A percentile compares a stretch with the other conserved stretches of the same genome.
Evolutionary conservation across 352 stramenopile genomes (phyloP).

Genomic region (Phytophthora meadii): DNA sequence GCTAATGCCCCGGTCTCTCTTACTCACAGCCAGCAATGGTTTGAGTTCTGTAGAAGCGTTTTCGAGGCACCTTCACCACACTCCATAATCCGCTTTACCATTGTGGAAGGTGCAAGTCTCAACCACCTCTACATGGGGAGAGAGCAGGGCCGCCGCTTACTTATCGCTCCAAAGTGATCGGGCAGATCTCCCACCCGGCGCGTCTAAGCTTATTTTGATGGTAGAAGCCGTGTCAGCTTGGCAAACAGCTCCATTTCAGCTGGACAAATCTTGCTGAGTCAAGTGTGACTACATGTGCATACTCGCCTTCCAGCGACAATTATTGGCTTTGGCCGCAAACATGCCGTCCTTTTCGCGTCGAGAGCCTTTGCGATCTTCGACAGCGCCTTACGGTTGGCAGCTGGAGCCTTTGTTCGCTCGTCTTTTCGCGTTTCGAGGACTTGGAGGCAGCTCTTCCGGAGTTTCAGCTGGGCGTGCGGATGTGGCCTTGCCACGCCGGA

Average conservation of each 20-base stretch:
- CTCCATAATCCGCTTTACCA: conserved; percentile 22
- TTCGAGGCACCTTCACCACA: conserved; percentile 4
- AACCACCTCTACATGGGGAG: conserved; percentile 27
- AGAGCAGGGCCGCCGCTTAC: conserved; percentile 24
- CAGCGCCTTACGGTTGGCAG: conserved; percentile 4
- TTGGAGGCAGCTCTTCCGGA: conserved; percentile 34
- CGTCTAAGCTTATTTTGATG: conserved; percentile 18
- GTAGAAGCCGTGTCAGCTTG: conserved; percentile 24
- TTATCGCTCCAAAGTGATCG: conserved; percentile 9
- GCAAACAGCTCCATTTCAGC: conserved; percentile 2
- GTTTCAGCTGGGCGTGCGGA: conserved; percentile 39
- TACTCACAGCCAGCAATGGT: conserved; percentile 9
- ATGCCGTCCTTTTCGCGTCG: conserved; percentile 21
- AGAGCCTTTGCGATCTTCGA: conserved; percentile 9
- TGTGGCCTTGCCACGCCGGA: conserved; percentile 29
- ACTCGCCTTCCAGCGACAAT: conserved; percentile 8
- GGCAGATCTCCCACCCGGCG: background rate
- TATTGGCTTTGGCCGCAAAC: conserved; percentile 19
- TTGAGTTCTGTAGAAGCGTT: conserved; percentile 29
- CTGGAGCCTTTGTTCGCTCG: conserved; percentile 20
- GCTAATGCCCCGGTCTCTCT: background rate
- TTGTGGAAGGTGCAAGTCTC: conserved; percentile 9
- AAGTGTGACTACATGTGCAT: conserved; percentile 1
- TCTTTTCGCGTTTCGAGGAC: conserved; percentile 36
- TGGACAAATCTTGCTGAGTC: conserved; percentile 19